These are phyloP conservation scores for Bipolaris zeicola DNA, from an alignment of 2,329 filamentous ascomycete genomes.

Conservation along the genomic window DNA sequence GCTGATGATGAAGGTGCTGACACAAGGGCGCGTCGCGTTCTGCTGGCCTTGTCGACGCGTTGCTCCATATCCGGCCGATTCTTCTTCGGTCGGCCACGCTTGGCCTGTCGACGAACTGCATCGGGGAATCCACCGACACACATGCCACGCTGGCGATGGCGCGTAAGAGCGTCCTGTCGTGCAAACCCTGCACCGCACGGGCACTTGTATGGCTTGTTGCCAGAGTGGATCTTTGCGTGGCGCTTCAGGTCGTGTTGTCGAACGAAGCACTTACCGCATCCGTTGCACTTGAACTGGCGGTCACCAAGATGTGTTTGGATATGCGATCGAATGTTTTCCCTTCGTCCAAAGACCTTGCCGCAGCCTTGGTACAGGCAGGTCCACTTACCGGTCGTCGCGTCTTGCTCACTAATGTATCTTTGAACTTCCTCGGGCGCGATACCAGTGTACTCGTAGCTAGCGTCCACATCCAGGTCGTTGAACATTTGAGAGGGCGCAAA, in stretches of 20 bases:
- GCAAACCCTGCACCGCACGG: conserved; percentile 94
- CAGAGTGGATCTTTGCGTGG: conserved; percentile 96
- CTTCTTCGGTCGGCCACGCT: conserved; percentile 70
- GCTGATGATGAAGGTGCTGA: conserved; percentile 44
- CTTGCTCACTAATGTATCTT: conserved; percentile 55
- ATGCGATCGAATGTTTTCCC: conserved; percentile 98
- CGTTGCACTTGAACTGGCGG: conserved; percentile 90
- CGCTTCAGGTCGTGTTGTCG: conserved; percentile 96
- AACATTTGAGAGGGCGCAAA: conserved; percentile 29
- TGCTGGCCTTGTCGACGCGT: conserved; percentile 61
- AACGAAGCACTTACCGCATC: conserved; percentile 94
- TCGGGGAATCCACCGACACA: conserved; percentile 94
- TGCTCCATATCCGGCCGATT: conserved; percentile 64
- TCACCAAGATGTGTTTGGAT: conserved; percentile 98
- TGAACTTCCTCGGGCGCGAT: conserved; percentile 78
- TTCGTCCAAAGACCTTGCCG: conserved; percentile 89
- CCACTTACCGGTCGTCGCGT: conserved; percentile 52
- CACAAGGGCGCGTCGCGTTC: conserved; percentile 53
- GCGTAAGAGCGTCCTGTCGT: conserved; percentile 90
- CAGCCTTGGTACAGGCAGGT: conserved; percentile 68
- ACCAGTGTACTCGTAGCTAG: conserved; percentile 76
- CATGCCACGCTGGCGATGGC: conserved; percentile 94
- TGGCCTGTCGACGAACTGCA: conserved; percentile 68
- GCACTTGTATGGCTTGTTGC: conserved; percentile 93
- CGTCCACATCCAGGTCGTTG: conserved; percentile 60